phyloP scores from a whole-genome alignment of 257 asterid species.

The Nicotiana obtusifolia region DNA sequence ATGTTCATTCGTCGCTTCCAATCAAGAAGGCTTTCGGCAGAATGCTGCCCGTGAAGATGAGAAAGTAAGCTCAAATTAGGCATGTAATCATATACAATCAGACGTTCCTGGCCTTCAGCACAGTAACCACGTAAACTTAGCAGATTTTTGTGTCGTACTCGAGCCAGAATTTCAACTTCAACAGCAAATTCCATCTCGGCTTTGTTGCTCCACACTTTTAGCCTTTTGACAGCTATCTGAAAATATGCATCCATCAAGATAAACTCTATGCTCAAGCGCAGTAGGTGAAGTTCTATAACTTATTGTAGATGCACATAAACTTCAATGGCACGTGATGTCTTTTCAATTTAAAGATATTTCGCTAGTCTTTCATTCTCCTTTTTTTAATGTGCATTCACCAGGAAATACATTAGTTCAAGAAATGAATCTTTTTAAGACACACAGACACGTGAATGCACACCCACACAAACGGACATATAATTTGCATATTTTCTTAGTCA shows the following conservation, averaged over 20 bases:
- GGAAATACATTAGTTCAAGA: neutral
- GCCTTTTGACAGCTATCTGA: conserved; percentile 91
- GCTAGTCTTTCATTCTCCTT: neutral
- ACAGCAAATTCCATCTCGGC: conserved; percentile 86
- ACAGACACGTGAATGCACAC: neutral
- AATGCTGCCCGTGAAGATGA: conserved; percentile 91
- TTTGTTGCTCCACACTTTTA: conserved; percentile 85
- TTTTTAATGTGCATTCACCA: neutral
- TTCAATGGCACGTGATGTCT: conserved; percentile 5
- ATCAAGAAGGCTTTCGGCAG: conserved; percentile 76
- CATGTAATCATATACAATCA: conserved; percentile 79
- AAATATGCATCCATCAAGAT: conserved; percentile 1
- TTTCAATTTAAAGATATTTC: neutral
- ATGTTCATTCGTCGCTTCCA: conserved; percentile 80
- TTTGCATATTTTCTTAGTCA: neutral
- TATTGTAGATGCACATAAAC: neutral
- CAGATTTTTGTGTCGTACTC: conserved; percentile 78
- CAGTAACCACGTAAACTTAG: conserved; percentile 81
- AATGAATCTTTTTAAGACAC: neutral
- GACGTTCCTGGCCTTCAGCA: conserved; percentile 95
- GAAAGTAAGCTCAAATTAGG: conserved; percentile 79
- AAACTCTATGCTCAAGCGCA: neutral
- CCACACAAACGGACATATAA: neutral
- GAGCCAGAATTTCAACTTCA: conserved; percentile 85
- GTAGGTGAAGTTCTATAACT: conserved; percentile 8